Evolutionary conservation across 371 early-diverging fungal genomes (phyloP).

Genomic region (Amoeboaphelidium protococcarum): DNA sequence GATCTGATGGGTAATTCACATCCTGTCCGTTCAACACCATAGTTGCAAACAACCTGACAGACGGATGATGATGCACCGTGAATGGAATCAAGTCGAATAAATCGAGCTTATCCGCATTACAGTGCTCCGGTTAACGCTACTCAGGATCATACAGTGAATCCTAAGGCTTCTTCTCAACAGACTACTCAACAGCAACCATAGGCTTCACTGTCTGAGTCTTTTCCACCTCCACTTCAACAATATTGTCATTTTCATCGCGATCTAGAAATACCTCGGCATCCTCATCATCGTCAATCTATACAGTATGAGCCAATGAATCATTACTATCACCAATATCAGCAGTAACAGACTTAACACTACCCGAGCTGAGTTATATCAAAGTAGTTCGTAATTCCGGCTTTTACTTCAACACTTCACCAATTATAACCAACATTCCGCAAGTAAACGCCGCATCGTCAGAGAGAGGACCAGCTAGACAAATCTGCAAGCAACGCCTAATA

Average conservation of each 20-base stretch:
- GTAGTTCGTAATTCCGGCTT: constrained; percentile 7
- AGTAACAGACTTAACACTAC: constrained; percentile 14
- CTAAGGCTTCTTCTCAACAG: constrained; percentile 1
- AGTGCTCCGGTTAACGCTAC: constrained; percentile 62
- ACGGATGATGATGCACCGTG: constrained; percentile 64
- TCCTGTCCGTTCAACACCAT: constrained; percentile 35
- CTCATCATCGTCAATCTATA: constrained; percentile 38
- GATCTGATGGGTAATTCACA: constrained; percentile 34
- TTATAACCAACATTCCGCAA: constrained; percentile 51
- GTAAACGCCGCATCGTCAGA: constrained; percentile 37
- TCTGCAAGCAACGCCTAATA: constrained; percentile 63
- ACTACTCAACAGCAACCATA: not conserved
- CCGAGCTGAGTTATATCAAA: no score
- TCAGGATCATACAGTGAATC: constrained; percentile 35
- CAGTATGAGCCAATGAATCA: constrained; percentile 36
- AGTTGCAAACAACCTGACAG: constrained; percentile 47
- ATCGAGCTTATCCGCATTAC: constrained; percentile 32
- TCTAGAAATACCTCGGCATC: constrained; percentile 19
- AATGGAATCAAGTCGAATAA: constrained; percentile 17
- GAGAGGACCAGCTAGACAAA: constrained; percentile 35
- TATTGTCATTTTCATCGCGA: constrained; percentile 9
- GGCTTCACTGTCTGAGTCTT: constrained; percentile 13
- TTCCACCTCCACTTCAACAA: constrained; percentile 15
- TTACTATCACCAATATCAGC: constrained; percentile 20
- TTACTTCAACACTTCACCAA: constrained; percentile 34